Percentiles rank a stretch among this genome's conserved stretches.
Evolutionary conservation across 257 asterid species (phyloP).

Genomic region (Asclepias syriaca): DNA sequence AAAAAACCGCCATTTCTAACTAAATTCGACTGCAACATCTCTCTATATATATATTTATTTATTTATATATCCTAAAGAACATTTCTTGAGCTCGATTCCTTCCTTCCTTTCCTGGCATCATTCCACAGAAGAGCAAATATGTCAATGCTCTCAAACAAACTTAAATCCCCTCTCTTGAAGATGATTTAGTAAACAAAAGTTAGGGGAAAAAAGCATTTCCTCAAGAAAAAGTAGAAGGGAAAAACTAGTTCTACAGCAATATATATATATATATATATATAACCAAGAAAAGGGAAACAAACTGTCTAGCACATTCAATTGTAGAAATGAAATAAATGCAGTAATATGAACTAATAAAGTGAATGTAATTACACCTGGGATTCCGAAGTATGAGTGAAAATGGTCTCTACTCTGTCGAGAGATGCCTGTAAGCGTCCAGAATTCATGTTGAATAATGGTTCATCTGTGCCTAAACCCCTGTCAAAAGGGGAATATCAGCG

Average conservation of each 20-base stretch:
- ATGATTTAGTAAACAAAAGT: neutral
- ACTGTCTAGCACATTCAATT: neutral
- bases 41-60: no score
- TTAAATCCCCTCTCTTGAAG: neutral
- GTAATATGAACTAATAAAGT: neutral
- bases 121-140: neutral
- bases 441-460: slow-evolving; percentile 80
- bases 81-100: neutral
- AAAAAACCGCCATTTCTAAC: neutral
- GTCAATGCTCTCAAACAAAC: neutral
- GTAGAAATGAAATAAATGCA: neutral
- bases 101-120: neutral
- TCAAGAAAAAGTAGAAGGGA: neutral
- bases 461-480: slow-evolving; percentile 82
- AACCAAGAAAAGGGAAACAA: neutral
- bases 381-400: slow-evolving; percentile 41
- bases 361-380: neutral
- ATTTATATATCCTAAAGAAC: neutral
- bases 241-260: neutral
- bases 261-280: no score
- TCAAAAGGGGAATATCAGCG: neutral
- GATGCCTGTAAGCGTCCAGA: slow-evolving; percentile 90
- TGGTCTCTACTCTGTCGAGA: slow-evolving; percentile 88
- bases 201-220: no score
- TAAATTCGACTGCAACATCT: neutral